A percentile compares a stretch with the other conserved stretches of the same genome.
Conservation (phyloP, 1,284 basidiomycete species). For the Meira miltonrushii region DNA sequence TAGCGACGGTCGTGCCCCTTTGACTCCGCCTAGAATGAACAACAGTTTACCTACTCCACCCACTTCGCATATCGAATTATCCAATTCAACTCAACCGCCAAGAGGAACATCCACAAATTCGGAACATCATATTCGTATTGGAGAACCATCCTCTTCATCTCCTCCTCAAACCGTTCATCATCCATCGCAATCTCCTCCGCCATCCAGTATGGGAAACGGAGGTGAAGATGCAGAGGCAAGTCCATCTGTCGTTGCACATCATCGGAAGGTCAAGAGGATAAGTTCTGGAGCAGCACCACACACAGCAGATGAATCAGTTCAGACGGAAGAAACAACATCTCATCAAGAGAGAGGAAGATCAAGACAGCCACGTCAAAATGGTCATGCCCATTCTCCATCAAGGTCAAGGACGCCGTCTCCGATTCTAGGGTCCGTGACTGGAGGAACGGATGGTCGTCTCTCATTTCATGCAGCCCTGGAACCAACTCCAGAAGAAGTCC, state of each 20-base stretch:
- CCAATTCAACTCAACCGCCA: conserved; percentile 19
- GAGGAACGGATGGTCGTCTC: conserved; percentile 28
- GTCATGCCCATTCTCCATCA: background rate
- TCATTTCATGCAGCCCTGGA: conserved; percentile 39
- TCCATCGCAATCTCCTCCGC: background rate
- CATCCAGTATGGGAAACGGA: background rate
- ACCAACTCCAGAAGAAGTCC: conserved; percentile 39
- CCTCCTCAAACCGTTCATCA: background rate
- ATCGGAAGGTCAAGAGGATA: too few relatives aligned
- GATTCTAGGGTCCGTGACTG: conserved; percentile 26
- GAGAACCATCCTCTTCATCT: background rate
- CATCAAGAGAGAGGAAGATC: background rate
- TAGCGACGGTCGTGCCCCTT: conserved; percentile 1
- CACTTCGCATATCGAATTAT: conserved; percentile 33
- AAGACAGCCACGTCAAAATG: background rate
- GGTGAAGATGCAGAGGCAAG: background rate
- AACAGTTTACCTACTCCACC: conserved; percentile 31
- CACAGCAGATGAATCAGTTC: background rate
- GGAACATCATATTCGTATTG: background rate
- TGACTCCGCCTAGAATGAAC: conserved; percentile 14
- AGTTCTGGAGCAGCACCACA: background rate
- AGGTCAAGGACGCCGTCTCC: conserved; percentile 45
- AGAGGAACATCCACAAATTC: background rate
- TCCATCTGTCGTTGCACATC: background rate
- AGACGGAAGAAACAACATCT: background rate